These are phyloP conservation scores for Stropharia rugosoannulata DNA, from an alignment of 768 basidiomycete species.

Conservation along the genomic window DNA sequence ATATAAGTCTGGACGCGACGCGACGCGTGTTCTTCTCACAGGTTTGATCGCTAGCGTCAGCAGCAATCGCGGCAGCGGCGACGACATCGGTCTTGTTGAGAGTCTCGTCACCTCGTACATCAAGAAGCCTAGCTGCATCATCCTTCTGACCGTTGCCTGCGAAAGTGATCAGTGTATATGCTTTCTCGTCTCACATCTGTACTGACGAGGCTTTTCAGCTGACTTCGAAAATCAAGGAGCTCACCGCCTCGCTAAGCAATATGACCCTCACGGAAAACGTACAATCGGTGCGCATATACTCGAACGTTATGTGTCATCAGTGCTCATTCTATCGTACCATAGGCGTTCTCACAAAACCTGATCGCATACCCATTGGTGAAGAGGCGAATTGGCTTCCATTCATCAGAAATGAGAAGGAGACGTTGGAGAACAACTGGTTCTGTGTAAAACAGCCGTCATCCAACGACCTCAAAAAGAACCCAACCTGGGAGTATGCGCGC, in stretches of 20 bases:
- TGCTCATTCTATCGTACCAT: neutral
- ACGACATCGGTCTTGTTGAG: conserved; percentile 63
- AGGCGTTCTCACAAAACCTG: conserved; percentile 71
- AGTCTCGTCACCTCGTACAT: conserved; percentile 60
- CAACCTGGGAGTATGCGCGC: conserved; percentile 64
- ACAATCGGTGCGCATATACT: conserved; percentile 57
- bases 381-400: conserved; percentile 55
- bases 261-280: conserved; percentile 62
- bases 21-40: conserved; percentile 15
- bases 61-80: conserved; percentile 41
- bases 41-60: conserved; percentile 56
- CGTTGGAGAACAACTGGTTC: conserved; percentile 58
- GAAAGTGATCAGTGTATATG: conserved; percentile 3
- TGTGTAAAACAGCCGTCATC: conserved; percentile 58
- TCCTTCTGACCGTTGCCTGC: conserved; percentile 40
- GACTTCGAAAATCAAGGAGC: conserved; percentile 85
- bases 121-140: conserved; percentile 63
- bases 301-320: neutral
- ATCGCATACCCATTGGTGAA: conserved; percentile 42
- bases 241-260: conserved; percentile 54
- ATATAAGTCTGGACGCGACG: neutral
- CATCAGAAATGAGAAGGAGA: conserved; percentile 52
- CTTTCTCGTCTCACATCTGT: neutral
- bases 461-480: conserved; percentile 46
- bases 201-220: conserved; percentile 37